These are phyloP conservation scores for Myriosclerotinia curreyana DNA, from an alignment of 2,329 filamentous ascomycete genomes.

Conservation along the genomic window DNA sequence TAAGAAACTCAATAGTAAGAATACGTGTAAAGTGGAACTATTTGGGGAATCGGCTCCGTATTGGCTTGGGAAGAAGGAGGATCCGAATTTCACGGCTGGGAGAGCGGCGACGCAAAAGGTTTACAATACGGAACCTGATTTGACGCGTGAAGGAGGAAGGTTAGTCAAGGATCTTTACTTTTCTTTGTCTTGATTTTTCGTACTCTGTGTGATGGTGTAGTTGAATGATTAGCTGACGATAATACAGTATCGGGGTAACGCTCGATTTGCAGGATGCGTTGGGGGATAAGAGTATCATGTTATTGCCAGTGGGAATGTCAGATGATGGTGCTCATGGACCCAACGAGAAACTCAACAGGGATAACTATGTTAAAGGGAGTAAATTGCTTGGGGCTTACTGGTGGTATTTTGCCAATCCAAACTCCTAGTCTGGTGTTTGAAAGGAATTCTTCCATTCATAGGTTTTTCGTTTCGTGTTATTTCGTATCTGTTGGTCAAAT, in stretches of 20 bases:
- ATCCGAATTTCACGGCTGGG: conserved; percentile 8
- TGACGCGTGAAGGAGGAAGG: conserved; percentile 18
- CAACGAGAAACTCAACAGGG: conserved; percentile 13
- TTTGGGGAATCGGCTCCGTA: conserved; percentile 4
- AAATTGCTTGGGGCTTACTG: conserved; percentile 16
- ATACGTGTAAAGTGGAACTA: background rate
- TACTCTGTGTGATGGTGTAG: too few relatives aligned
- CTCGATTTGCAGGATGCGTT: conserved; percentile 13
- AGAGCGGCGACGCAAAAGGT: conserved; percentile 11
- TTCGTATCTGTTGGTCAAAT: background rate
- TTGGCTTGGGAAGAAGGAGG: background rate
- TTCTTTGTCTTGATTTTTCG: background rate
- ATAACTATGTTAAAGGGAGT: conserved; percentile 14
- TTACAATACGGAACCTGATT: conserved; percentile 9
- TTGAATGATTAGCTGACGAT: background rate
- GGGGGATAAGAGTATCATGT: conserved; percentile 17
- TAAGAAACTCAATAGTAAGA: conserved; percentile 5
- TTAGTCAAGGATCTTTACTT: background rate
- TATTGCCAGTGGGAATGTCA: conserved; percentile 15
- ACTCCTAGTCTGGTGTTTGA: background rate
- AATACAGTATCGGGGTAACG: conserved; percentile 5
- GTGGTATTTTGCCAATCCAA: conserved; percentile 15
- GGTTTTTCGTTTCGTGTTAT: background rate
- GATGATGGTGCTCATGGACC: conserved; percentile 16
- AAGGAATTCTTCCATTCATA: background rate